These are phyloP conservation scores for Postia placenta DNA, from an alignment of 768 basidiomycete species.

Conservation along the genomic window DNA sequence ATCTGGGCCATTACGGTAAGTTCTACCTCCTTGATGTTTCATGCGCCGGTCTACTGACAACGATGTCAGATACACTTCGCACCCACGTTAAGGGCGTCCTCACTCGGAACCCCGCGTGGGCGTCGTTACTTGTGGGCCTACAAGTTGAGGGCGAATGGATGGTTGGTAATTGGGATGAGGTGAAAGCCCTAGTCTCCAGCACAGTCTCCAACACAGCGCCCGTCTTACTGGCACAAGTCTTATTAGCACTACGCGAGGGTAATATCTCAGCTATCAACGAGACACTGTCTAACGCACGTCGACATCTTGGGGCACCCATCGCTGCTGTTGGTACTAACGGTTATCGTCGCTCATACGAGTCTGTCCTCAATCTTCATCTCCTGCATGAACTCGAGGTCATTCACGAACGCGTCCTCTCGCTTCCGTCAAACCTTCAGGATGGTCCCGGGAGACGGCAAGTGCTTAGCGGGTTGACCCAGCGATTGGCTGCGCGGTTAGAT, in stretches of 20 bases:
- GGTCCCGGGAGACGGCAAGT: conserved; percentile 20
- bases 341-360: conserved; percentile 85
- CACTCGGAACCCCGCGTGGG: conserved; percentile 81
- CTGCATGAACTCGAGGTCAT: conserved; percentile 81
- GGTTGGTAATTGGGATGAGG: conserved; percentile 88
- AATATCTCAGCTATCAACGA: conserved; percentile 39
- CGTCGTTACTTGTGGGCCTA: conserved; percentile 67
- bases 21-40: conserved; percentile 2
- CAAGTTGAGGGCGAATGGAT: conserved; percentile 95
- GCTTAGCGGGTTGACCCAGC: conserved; percentile 38
- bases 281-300: conserved; percentile 59
- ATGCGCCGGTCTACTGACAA: conserved; percentile 2
- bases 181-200: conserved; percentile 52
- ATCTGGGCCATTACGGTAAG: conserved; percentile 95
- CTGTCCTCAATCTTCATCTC: conserved; percentile 78
- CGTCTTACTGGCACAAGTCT: conserved; percentile 68
- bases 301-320: conserved; percentile 72
- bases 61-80: conserved; percentile 73
- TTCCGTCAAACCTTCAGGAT: conserved; percentile 32
- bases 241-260: conserved; percentile 70
- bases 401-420: conserved; percentile 34
- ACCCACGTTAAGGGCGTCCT: conserved; percentile 93
- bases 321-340: conserved; percentile 73
- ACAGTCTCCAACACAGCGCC: conserved; percentile 50
- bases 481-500: conserved; percentile 61